phyloP scores from a whole-genome alignment of 139 green algal genomes.

The Chlamydomonas sphaeroides region DNA sequence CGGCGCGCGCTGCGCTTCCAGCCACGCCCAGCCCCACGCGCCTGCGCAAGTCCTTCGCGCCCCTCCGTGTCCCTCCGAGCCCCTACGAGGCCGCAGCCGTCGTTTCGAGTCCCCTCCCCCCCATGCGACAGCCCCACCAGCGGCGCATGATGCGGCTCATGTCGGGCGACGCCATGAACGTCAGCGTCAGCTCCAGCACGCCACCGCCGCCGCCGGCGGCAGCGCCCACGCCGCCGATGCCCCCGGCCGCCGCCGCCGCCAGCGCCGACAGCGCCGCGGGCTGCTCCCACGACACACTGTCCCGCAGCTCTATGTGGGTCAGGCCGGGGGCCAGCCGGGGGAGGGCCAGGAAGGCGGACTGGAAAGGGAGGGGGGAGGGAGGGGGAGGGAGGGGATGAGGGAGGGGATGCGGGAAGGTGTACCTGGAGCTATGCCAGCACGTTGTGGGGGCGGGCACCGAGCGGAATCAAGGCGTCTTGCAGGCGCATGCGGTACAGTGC shows the following conservation, averaged over 20 bases:
- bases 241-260: background rate
- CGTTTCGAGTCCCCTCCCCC: no score
- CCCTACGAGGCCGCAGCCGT: no score
- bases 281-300: slow-evolving; percentile 24
- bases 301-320: slow-evolving; percentile 12
- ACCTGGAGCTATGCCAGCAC: no score
- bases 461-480: no score
- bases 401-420: no score
- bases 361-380: background rate
- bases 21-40: no score
- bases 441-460: no score
- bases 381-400: background rate
- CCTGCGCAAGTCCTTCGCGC: no score
- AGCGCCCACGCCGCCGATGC: background rate
- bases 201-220: background rate
- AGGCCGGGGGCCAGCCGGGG: background rate
- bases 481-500: no score
- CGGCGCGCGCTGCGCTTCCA: no score
- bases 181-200: slow-evolving; percentile 20
- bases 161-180: slow-evolving; percentile 11
- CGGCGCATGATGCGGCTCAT: background rate
- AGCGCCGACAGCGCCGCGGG: slow-evolving; percentile 13
- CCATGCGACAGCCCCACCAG: no score
- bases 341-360: background rate
- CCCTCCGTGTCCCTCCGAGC: no score